Evolutionary conservation across 306 rosid genomes (phyloP).

Genomic region (Malus orientalis): DNA sequence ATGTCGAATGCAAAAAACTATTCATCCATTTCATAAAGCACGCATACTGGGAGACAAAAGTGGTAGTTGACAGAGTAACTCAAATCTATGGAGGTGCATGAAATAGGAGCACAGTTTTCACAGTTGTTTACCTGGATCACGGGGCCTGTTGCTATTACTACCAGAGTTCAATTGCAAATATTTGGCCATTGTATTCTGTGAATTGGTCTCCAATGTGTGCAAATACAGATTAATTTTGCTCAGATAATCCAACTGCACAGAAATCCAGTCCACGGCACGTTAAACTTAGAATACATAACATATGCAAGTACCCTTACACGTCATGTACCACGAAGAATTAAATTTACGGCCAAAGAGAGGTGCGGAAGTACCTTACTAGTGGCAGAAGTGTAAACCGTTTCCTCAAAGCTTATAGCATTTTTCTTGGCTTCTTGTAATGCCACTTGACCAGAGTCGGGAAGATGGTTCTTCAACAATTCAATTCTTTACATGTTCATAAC

Average conservation of each 20-base stretch:
- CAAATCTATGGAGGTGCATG: not conserved
- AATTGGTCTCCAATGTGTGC: slow-evolving; percentile 50
- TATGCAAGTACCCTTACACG: not conserved
- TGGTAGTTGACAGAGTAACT: not conserved
- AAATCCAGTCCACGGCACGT: not conserved
- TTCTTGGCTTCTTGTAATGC: slow-evolving; percentile 37
- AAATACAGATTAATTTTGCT: slow-evolving; percentile 32
- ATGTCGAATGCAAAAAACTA: not conserved
- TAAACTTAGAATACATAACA: too few relatives aligned
- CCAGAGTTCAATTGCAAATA: slow-evolving; percentile 32
- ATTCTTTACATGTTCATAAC: slow-evolving; percentile 30
- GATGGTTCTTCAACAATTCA: slow-evolving; percentile 43
- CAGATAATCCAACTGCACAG: slow-evolving; percentile 28
- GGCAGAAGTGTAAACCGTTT: slow-evolving; percentile 51
- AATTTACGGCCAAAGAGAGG: not conserved
- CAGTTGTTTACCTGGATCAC: slow-evolving; percentile 41
- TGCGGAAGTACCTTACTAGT: slow-evolving; percentile 44
- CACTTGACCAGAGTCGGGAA: slow-evolving; percentile 40
- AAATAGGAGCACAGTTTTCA: not conserved
- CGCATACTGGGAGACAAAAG: not conserved
- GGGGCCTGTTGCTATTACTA: slow-evolving; percentile 38
- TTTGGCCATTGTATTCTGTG: slow-evolving; percentile 33
- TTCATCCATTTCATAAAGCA: not conserved
- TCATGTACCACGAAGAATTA: not conserved
- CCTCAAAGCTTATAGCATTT: slow-evolving; percentile 65